Evolutionary conservation across 257 asterid species (phyloP).

Genomic region (Penstemon davidsonii): DNA sequence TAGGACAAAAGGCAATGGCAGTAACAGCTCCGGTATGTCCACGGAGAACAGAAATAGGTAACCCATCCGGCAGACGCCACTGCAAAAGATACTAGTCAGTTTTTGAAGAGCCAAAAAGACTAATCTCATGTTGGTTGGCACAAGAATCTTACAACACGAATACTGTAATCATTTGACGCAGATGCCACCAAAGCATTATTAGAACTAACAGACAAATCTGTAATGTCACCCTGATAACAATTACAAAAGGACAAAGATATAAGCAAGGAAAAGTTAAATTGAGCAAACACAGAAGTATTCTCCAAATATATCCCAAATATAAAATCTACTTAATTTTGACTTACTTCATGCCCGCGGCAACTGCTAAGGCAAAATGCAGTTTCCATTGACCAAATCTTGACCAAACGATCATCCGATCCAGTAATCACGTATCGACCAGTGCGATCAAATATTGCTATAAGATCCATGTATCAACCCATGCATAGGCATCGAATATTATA

Average conservation of each 20-base stretch:
- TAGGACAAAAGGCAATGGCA: conserved; percentile 91
- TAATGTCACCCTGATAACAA: conserved; percentile 82
- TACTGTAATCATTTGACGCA: conserved; percentile 90
- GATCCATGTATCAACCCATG: too few relatives aligned
- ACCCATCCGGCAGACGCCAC: conserved; percentile 99
- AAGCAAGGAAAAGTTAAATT: conserved; percentile 16
- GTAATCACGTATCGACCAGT: conserved; percentile 94
- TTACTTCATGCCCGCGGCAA: conserved; percentile 98
- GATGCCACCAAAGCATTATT: conserved; percentile 88
- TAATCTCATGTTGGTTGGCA: conserved; percentile 27
- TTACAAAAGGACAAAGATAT: conserved; percentile 16
- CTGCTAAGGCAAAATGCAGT: conserved; percentile 96
- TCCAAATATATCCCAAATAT: background rate
- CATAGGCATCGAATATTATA: too few relatives aligned
- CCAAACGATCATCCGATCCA: conserved; percentile 98
- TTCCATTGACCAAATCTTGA: conserved; percentile 98
- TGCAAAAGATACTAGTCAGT: conserved; percentile 33
- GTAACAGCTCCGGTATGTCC: conserved; percentile 96
- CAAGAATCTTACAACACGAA: conserved; percentile 85
- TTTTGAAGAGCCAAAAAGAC: conserved; percentile 34
- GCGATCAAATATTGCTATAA: conserved; percentile 87
- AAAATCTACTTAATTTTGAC: conserved; percentile 18
- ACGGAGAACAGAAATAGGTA: conserved; percentile 87
- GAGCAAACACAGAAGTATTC: conserved; percentile 17
- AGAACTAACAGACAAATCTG: conserved; percentile 91